Evolutionary conservation across 441 rosid genomes (phyloP).

Genomic region (Erodium trifolium): DNA sequence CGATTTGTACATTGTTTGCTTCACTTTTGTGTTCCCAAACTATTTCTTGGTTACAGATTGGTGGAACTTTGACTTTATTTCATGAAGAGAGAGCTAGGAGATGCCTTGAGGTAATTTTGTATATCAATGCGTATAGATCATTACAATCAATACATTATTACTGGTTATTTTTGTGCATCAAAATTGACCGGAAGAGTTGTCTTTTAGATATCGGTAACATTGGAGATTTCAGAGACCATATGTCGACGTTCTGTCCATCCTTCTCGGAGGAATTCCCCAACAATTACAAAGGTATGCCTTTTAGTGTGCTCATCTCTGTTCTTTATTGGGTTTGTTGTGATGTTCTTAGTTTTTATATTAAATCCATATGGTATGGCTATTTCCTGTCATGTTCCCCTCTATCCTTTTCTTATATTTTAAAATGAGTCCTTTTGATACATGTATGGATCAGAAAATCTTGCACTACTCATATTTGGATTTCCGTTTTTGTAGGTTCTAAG

Average conservation of each 20-base stretch:
- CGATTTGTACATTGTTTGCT: slow-evolving; percentile 10
- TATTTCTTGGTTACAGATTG: slow-evolving; percentile 48
- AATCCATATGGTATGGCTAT: not conserved
- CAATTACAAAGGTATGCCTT: slow-evolving; percentile 58
- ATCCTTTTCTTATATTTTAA: not conserved
- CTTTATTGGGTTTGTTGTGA: not conserved
- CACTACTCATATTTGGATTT: not conserved
- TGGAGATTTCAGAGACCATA: slow-evolving; percentile 85
- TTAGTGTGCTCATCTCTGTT: not conserved
- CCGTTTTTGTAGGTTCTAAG: slow-evolving; percentile 62
- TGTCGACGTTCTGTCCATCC: slow-evolving; percentile 62
- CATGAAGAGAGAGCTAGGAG: slow-evolving; percentile 75
- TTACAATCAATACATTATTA: slow-evolving; percentile 7
- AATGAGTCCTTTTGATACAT: not conserved
- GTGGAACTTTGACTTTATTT: slow-evolving; percentile 91
- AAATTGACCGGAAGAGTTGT: slow-evolving; percentile 19
- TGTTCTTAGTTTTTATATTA: not conserved
- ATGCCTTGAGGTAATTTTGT: slow-evolving; percentile 75
- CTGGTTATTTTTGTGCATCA: slow-evolving; percentile 15
- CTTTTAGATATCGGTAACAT: slow-evolving; percentile 60
- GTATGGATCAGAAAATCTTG: not conserved
- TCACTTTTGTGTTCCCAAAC: not conserved
- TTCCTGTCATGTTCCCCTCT: not conserved
- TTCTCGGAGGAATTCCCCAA: slow-evolving; percentile 76
- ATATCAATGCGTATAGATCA: slow-evolving; percentile 5